These are phyloP conservation scores for Aspergillus haitiensis DNA, from an alignment of 495 filamentous ascomycete species.

Conservation along the genomic window DNA sequence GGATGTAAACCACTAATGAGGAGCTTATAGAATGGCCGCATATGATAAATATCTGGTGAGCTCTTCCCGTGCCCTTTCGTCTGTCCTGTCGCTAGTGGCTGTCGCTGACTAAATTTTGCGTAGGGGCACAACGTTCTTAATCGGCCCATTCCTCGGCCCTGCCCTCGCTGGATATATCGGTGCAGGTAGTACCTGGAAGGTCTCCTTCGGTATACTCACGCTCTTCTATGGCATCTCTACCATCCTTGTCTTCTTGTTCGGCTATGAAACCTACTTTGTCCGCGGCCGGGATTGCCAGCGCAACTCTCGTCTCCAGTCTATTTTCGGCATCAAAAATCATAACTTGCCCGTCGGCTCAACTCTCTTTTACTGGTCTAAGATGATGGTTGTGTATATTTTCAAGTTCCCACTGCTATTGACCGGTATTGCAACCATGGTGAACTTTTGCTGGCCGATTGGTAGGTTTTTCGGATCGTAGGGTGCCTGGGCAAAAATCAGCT, in stretches of 20 bases:
- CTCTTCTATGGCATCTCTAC: conserved; percentile 48
- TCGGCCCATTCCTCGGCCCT: conserved; percentile 50
- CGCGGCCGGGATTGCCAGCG: conserved; percentile 18
- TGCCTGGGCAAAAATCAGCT: neutral
- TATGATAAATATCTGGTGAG: conserved; percentile 51
- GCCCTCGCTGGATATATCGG: conserved; percentile 45
- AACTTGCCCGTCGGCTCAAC: conserved; percentile 29
- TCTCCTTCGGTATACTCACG: conserved; percentile 47
- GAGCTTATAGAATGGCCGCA: conserved; percentile 40
- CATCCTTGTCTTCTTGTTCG: conserved; percentile 43
- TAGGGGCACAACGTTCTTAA: conserved; percentile 46
- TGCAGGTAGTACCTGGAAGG: conserved; percentile 40
- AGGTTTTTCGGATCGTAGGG: conserved; percentile 5
- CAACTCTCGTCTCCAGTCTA: conserved; percentile 33
- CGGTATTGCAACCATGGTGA: conserved; percentile 36
- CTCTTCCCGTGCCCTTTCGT: no score
- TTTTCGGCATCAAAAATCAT: conserved; percentile 53
- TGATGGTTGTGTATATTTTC: conserved; percentile 36
- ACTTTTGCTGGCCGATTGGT: conserved; percentile 45
- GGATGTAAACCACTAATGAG: neutral
- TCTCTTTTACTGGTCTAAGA: conserved; percentile 26
- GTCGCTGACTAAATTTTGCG: neutral
- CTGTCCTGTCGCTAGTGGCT: neutral
- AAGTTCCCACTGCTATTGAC: conserved; percentile 36
- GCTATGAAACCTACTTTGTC: conserved; percentile 51